Conservation (phyloP, 805 yeast species). For the Myxozyma udenii region DNA sequence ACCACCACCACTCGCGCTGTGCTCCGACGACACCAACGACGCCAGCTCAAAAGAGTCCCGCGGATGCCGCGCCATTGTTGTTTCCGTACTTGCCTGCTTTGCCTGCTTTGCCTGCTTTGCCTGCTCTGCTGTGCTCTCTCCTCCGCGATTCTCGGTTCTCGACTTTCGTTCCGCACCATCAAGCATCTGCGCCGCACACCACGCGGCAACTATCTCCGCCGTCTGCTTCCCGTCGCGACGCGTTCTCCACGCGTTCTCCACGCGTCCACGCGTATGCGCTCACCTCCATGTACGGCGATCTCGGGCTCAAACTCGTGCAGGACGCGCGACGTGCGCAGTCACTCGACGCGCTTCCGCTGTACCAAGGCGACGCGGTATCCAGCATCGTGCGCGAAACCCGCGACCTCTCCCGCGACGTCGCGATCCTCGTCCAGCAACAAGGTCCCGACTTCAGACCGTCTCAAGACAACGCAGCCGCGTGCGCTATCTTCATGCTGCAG, state of each 20-base stretch:
- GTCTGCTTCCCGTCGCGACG: no score
- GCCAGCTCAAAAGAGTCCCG: conserved; percentile 38
- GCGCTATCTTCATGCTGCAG: conserved; percentile 58
- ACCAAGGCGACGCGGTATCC: conserved; percentile 68
- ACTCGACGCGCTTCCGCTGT: conserved; percentile 63
- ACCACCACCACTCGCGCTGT: conserved; percentile 2
- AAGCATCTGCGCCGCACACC: no score
- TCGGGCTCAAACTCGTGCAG: conserved; percentile 73
- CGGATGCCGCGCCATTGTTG: neutral
- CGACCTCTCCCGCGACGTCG: conserved; percentile 45
- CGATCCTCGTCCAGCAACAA: conserved; percentile 34
- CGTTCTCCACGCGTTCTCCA: conserved; percentile 1
- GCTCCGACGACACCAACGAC: conserved; percentile 37
- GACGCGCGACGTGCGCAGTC: conserved; percentile 80
- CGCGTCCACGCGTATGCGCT: neutral
- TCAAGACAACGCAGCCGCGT: conserved; percentile 36
- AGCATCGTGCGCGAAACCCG: conserved; percentile 67
- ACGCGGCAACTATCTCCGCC: no score
- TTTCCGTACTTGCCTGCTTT: neutral
- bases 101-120: neutral
- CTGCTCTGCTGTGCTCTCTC: neutral
- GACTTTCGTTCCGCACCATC: no score
- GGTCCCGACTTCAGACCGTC: conserved; percentile 30
- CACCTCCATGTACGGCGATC: conserved; percentile 76
- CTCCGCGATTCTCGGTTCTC: neutral